Percentiles rank a stretch among this genome's conserved stretches.
Evolutionary conservation across 352 stramenopile genomes (phyloP).

Genomic region (Pythium aphanidermatum): DNA sequence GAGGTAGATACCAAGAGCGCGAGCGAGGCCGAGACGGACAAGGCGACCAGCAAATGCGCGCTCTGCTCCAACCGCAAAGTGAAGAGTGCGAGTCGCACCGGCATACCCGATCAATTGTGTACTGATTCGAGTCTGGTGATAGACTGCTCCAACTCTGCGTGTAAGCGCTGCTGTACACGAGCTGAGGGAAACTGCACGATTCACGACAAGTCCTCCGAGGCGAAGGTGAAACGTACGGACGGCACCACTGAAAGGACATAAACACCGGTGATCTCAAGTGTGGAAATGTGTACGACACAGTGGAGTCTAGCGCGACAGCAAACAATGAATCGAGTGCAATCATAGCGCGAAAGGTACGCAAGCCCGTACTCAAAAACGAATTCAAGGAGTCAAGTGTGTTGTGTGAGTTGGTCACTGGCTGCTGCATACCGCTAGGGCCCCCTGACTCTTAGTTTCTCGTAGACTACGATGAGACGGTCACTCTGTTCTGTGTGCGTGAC

Average conservation of each 20-base stretch:
- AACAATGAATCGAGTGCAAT: not conserved
- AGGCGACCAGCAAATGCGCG: constrained; percentile 11
- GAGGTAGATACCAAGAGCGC: not conserved
- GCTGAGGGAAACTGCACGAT: constrained; percentile 26
- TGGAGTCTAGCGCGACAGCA: no score
- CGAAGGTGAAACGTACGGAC: constrained; percentile 13
- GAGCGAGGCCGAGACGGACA: not conserved
- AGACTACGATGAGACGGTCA: constrained; percentile 80
- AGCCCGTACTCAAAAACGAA: constrained; percentile 69
- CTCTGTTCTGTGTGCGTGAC: constrained; percentile 65
- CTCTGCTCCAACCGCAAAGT: constrained; percentile 7
- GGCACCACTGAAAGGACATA: not conserved
- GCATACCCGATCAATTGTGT: not conserved
- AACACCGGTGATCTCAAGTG: not conserved
- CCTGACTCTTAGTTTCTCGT: not conserved
- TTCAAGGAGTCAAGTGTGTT: constrained; percentile 71
- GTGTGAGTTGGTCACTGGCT: constrained; percentile 39
- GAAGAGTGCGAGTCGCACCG: constrained; percentile 2
- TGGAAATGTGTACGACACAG: no score
- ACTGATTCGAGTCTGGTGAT: not conserved
- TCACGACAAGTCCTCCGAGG: constrained; percentile 28
- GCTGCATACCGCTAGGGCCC: no score
- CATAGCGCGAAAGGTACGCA: constrained; percentile 18
- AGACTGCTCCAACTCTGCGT: constrained; percentile 46
- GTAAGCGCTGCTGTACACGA: constrained; percentile 68